A percentile compares a stretch with the other conserved stretches of the same genome.
Evolutionary conservation across 2,329 filamentous ascomycete species (phyloP).

Genomic region (Colletotrichum spaethianum): DNA sequence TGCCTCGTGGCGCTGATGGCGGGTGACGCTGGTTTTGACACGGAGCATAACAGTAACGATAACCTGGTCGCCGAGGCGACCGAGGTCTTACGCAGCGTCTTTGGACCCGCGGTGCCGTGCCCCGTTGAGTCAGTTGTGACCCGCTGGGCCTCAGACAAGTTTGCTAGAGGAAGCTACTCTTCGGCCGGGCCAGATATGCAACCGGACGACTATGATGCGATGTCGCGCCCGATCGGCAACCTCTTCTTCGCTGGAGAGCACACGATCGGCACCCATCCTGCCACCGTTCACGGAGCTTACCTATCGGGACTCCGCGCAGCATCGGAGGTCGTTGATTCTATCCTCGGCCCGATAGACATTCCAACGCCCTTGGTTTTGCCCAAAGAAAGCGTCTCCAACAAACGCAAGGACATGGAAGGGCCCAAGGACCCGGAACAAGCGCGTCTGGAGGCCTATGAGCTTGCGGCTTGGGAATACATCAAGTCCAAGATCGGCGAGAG

Average conservation of each 20-base stretch:
- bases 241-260: constrained; percentile 97
- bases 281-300: constrained; percentile 97
- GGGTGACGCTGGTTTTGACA: constrained; percentile 91
- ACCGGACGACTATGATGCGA: constrained; percentile 90
- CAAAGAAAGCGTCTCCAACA: constrained; percentile 68
- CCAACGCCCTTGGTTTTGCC: constrained; percentile 81
- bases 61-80: constrained; percentile 87
- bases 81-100: constrained; percentile 82
- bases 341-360: constrained; percentile 86
- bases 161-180: constrained; percentile 95
- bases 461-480: constrained; percentile 66
- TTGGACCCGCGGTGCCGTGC: constrained; percentile 78
- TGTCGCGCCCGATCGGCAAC: constrained; percentile 88
- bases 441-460: constrained; percentile 70
- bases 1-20: constrained; percentile 95
- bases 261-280: constrained; percentile 94
- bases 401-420: constrained; percentile 66
- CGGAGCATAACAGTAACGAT: constrained; percentile 82
- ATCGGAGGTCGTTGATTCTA: constrained; percentile 83
- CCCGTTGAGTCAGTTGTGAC: constrained; percentile 92
- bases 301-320: constrained; percentile 92
- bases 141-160: constrained; percentile 91
- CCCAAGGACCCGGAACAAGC: constrained; percentile 65
- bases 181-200: constrained; percentile 88
- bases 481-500: constrained; percentile 77